Base-by-base conservation (phyloP, 306 rosid genomes). In the Casuarina cunninghamiana region DNA sequence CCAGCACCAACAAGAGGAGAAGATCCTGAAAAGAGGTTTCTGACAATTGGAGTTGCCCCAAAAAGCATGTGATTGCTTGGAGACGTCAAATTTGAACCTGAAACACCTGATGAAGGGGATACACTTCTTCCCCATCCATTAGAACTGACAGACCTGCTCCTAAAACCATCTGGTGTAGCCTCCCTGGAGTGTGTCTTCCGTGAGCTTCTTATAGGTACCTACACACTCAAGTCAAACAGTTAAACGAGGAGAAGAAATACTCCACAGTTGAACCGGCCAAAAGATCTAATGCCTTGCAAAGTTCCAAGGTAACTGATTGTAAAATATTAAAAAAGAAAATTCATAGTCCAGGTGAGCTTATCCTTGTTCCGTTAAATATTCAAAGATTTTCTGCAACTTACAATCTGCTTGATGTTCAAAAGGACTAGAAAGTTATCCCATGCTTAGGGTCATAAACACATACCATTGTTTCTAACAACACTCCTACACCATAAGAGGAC, bases 101-200 rank as follows among this genome's bases (percentile, higher is more conserved):
- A 81, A 71, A 73, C 77, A 53, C 82, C 55, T 10, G 93, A 78
- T 78, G 93, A 78, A 46, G 94, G 96, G 75, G 96, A 90, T 73
- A 76, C 77, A 75, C 97, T 92, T 84, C 90, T 88, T 81, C 88
- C 90, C 53, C 85, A 86, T 44, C 89, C 90, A 83, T 85, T 86
- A 80, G 96, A 70, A 71, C 78, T 76, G 69, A 75, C 61, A 55
- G 93, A 85, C 72, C 49, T 67, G 86, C 88, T 83, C 89, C 90
- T 87, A 77, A 78, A 77, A 80, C 87, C 86, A 80, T 83, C 85
- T 45, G 97, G 94, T 26, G 91, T 92, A 37, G 85, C 71, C 55
- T 87, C 93, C 83, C 82, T 83, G 69, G 96, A 88, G 83, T 62
- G 70, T 43, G 83, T 69, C 81, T 86, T 93, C 90, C 89, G 74